Evolutionary conservation across 73 alveolate genomes (phyloP), one percentile per base, ranked within the genome.

Genomic region (Uronychia setigera): DNA sequence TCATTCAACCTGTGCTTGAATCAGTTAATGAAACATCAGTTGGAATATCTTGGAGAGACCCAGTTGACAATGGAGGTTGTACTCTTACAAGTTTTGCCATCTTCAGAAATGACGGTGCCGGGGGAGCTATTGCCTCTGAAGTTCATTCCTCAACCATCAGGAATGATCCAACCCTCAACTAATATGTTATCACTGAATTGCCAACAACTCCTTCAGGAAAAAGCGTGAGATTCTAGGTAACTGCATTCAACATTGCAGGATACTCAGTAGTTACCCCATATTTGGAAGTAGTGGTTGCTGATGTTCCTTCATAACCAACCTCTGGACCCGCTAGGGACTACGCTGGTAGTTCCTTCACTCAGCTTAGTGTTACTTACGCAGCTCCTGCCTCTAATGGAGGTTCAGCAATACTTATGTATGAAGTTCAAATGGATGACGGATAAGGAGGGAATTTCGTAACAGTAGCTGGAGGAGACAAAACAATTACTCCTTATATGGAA

Each of bases 61-160:
- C 96, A 0, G 59, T 29, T 31, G 87, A 82, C 29, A 81, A 88
- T 84, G 97, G 94, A 9, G 97, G 97, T 13, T 80, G 91, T 30
- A 78, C 88, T 26, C 29, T 88, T 29, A 80, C 77, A 26, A 87
- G 94, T 32, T 92, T 88, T 76, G 87, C 90, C 58, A 74, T 92
- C 79, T 80, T 78, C 46, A 80, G 87, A 57, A 86, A 84, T 79
- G 93, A 82, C 76, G 94, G 95, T 31, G 80, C 19, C 26, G 88
- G 87, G 19, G 80, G 80, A 26, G 74, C 0, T 9, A 75, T 59
- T 30, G 1, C 35, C 32, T 57, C 26, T 11, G 59, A 85, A 31
- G 79, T 85, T 0, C 90, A 80, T 34, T 14, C 60, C 27, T 0
- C 78, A 13, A 90, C 31, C 1, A 46, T 90, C 1, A 58, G 33